Percentiles rank a stretch among this genome's conserved stretches.
These are phyloP conservation scores for Crithidia expoeki DNA, from an alignment of 208 protist genomes.

Conservation along the genomic window DNA sequence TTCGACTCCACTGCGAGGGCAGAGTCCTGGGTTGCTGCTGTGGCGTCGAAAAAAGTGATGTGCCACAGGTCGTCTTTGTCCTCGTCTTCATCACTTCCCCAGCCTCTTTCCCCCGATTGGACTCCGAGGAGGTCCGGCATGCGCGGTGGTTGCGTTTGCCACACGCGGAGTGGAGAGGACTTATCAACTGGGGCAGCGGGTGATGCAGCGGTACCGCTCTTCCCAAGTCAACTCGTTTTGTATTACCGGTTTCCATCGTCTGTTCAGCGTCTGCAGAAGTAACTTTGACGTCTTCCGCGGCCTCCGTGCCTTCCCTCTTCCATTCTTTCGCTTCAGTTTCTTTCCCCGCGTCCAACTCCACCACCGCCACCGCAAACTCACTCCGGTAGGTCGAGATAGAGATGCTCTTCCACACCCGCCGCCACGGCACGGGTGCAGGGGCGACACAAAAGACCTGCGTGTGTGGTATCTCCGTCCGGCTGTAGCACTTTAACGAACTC, in stretches of 20 bases:
- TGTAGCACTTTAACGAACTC: conserved; percentile 10
- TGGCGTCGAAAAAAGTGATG: too few relatives aligned
- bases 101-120: neutral
- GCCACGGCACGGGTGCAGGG: conserved; percentile 35
- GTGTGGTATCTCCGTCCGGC: conserved; percentile 1
- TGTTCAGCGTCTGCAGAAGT: neutral
- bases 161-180: too few relatives aligned
- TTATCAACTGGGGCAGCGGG: too few relatives aligned
- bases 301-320: too few relatives aligned
- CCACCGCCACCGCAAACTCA: conserved; percentile 29
- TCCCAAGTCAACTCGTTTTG: too few relatives aligned
- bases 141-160: neutral
- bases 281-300: neutral
- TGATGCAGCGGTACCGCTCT: too few relatives aligned
- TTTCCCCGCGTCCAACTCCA: conserved; percentile 16
- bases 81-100: neutral
- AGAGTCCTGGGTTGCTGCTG: neutral
- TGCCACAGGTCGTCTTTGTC: neutral
- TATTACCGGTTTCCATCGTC: too few relatives aligned
- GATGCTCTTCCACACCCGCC: conserved; percentile 25
- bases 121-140: conserved; percentile 15
- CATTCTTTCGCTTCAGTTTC: neutral
- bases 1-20: neutral
- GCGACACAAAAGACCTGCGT: conserved; percentile 37
- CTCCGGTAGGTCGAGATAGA: conserved; percentile 21